These are phyloP conservation scores for Tolypocladium tundrense DNA, from an alignment of 2,329 filamentous ascomycete genomes.

Conservation along the genomic window DNA sequence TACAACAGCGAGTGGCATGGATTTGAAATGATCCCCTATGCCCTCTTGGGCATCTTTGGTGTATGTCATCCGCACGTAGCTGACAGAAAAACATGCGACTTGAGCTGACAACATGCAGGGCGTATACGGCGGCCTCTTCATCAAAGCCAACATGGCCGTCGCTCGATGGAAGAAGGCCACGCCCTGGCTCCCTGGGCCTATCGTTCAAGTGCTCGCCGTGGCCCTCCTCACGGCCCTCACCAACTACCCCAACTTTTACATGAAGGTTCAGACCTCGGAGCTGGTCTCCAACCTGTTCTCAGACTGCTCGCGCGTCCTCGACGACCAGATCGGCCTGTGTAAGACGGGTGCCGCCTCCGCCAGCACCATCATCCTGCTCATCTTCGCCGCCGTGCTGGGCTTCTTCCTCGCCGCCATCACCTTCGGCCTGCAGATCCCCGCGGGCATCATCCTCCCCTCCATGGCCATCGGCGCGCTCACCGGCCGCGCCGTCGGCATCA, in stretches of 20 bases:
- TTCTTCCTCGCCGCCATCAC: constrained; percentile 80
- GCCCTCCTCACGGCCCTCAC: constrained; percentile 75
- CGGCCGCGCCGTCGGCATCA: constrained; percentile 79
- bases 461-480: constrained; percentile 91
- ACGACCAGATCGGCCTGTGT: constrained; percentile 86
- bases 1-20: constrained; percentile 89
- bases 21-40: constrained; percentile 86
- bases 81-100: neutral
- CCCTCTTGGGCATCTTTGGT: constrained; percentile 74
- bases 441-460: constrained; percentile 89
- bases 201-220: constrained; percentile 71
- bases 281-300: constrained; percentile 87
- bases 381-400: constrained; percentile 73
- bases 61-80: constrained; percentile 22
- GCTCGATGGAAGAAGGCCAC: constrained; percentile 66
- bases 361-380: constrained; percentile 69
- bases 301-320: constrained; percentile 72
- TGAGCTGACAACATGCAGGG: constrained; percentile 36
- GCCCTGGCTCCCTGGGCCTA: constrained; percentile 58
- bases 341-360: constrained; percentile 75
- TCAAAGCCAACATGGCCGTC: constrained; percentile 84
- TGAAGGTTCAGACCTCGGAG: constrained; percentile 85
- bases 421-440: constrained; percentile 88
- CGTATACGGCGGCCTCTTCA: constrained; percentile 90
- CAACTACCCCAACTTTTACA: constrained; percentile 94